phyloP scores from a whole-genome alignment of 1,284 basidiomycete genomes.

The Ustilago sp. region DNA sequence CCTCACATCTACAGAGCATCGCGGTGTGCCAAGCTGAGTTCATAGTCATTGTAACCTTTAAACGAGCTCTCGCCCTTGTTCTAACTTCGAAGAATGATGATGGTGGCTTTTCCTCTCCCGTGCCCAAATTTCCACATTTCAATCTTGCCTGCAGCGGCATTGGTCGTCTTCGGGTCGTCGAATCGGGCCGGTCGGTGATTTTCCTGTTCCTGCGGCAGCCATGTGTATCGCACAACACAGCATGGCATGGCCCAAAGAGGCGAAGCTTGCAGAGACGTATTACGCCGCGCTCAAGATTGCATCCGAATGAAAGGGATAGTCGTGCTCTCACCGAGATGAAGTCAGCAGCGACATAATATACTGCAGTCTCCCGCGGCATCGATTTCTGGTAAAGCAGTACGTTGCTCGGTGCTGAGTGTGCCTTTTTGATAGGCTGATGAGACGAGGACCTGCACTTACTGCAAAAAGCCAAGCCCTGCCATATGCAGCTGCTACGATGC shows the following conservation, averaged over 20 bases:
- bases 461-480: background rate
- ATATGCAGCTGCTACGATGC: background rate
- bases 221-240: constrained; percentile 12
- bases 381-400: background rate
- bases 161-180: constrained; percentile 1
- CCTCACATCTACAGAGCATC: background rate
- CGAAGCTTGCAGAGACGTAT: background rate
- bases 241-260: constrained; percentile 6
- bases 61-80: background rate
- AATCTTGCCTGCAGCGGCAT: background rate
- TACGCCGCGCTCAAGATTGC: background rate
- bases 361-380: too few relatives aligned
- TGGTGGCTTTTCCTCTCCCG: background rate
- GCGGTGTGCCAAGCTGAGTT: background rate
- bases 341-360: background rate
- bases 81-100: background rate
- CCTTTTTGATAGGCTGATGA: background rate
- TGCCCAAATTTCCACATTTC: background rate
- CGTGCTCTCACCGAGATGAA: constrained; percentile 7
- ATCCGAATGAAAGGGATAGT: background rate
- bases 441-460: background rate
- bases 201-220: constrained; percentile 29
- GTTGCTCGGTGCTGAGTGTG: background rate
- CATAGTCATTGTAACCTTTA: background rate
- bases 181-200: constrained; percentile 5